Conservation (phyloP, 345 rosid species). For the Hevea brasiliensis region DNA sequence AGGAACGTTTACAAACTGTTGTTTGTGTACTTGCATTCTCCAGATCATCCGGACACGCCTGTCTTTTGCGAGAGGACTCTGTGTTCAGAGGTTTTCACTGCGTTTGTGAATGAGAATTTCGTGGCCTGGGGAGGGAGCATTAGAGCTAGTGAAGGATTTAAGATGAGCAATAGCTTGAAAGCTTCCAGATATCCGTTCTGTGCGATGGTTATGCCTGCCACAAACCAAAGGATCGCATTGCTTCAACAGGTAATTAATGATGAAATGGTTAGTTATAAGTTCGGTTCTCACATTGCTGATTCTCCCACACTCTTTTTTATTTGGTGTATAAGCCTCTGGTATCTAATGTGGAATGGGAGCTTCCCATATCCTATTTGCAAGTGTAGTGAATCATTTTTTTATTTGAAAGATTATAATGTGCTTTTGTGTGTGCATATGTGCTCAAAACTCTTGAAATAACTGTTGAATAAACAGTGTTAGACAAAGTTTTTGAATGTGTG, state of each 20-base stretch:
- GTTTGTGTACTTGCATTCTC: slow-evolving; percentile 94
- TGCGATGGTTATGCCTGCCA: slow-evolving; percentile 96
- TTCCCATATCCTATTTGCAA: too few relatives aligned
- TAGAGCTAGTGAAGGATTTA: slow-evolving; percentile 94
- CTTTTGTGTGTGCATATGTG: neutral
- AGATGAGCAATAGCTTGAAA: slow-evolving; percentile 98
- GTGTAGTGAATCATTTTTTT: neutral
- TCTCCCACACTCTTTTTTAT: neutral
- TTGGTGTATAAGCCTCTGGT: neutral
- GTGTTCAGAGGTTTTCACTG: slow-evolving; percentile 57
- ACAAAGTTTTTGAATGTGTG: neutral
- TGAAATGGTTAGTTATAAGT: neutral
- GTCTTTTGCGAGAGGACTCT: slow-evolving; percentile 72
- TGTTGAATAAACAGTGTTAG: neutral
- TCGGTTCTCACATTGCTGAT: neutral
- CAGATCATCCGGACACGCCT: slow-evolving; percentile 90
- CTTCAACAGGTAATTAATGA: slow-evolving; percentile 71
- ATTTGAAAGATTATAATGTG: neutral
- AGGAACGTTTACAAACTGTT: slow-evolving; percentile 68
- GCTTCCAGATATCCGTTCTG: slow-evolving; percentile 93
- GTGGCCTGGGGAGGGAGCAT: slow-evolving; percentile 95
- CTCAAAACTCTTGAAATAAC: neutral
- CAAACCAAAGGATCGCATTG: slow-evolving; percentile 89
- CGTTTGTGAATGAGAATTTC: slow-evolving; percentile 88
- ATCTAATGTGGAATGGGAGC: neutral